Evolutionary conservation across 768 basidiomycete species (phyloP).

Genomic region (Calocybe indica): DNA sequence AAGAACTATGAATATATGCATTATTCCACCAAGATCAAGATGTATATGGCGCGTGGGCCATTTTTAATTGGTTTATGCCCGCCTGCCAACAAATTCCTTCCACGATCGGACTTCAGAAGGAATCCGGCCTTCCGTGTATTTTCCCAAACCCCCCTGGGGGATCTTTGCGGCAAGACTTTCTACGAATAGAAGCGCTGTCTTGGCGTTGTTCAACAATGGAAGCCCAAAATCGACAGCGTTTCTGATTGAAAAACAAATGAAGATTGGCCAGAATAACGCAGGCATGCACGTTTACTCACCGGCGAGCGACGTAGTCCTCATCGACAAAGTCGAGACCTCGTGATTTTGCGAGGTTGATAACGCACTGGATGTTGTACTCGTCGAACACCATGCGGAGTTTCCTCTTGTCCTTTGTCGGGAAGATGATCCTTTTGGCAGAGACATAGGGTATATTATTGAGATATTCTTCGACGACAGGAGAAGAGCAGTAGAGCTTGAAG

Average conservation of each 20-base stretch:
- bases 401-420: constrained; percentile 95
- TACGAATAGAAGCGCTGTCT: constrained; percentile 85
- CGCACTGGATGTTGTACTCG: constrained; percentile 90
- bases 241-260: constrained; percentile 28
- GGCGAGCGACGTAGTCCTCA: constrained; percentile 94
- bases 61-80: constrained; percentile 35
- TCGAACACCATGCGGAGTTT: constrained; percentile 91
- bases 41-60: too few species aligned
- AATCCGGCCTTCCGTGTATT: constrained; percentile 82
- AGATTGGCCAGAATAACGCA: background rate
- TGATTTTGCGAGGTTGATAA: constrained; percentile 85
- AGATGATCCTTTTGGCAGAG: constrained; percentile 82
- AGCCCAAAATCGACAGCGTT: constrained; percentile 97
- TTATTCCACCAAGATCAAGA: too few species aligned
- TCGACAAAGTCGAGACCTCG: constrained; percentile 75
- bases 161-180: constrained; percentile 84
- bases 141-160: constrained; percentile 67
- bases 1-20: too few species aligned
- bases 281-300: constrained; percentile 36
- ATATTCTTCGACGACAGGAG: constrained; percentile 70
- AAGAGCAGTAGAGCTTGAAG: constrained; percentile 94
- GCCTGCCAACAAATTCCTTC: constrained; percentile 79
- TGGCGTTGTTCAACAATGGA: constrained; percentile 85
- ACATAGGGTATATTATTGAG: constrained; percentile 77
- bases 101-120: constrained; percentile 91